Evolutionary conservation across 1,284 basidiomycete species (phyloP).

Genomic region (Erythrobasidium hasegawianum): DNA sequence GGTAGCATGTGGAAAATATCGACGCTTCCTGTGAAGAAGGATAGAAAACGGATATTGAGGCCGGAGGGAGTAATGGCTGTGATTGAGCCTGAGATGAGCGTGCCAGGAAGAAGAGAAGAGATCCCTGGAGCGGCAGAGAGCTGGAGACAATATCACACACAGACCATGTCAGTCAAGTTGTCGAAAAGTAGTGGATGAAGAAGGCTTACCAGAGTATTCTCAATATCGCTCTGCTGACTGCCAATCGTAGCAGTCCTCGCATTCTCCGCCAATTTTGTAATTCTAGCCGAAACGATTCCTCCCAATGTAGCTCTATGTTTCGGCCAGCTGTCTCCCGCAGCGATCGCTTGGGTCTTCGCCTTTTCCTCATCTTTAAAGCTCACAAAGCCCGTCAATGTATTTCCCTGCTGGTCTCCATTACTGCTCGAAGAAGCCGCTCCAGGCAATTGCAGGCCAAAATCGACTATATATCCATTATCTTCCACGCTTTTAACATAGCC

Average conservation of each 20-base stretch:
- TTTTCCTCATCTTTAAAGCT: constrained; percentile 63
- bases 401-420: constrained; percentile 12
- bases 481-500: constrained; percentile 69
- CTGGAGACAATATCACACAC: no score
- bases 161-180: no score
- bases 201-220: no score
- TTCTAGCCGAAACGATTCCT: constrained; percentile 46
- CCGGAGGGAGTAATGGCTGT: constrained; percentile 73
- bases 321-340: constrained; percentile 31
- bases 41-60: constrained; percentile 82
- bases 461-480: constrained; percentile 90
- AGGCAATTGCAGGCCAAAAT: constrained; percentile 63
- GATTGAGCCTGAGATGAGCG: constrained; percentile 76
- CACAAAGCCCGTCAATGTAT: constrained; percentile 69
- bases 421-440: not conserved
- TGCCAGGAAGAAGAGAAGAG: constrained; percentile 79
- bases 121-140: constrained; percentile 71
- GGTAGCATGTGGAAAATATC: constrained; percentile 72
- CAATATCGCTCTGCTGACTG: constrained; percentile 43
- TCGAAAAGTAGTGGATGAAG: no score
- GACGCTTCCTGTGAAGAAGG: constrained; percentile 88
- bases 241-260: constrained; percentile 47
- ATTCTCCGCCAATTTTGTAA: constrained; percentile 48
- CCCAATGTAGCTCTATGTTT: constrained; percentile 47
- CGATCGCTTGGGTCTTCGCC: constrained; percentile 36